Conservation (phyloP, 179 eudicot genomes). For the Monotropa hypopitys region DNA sequence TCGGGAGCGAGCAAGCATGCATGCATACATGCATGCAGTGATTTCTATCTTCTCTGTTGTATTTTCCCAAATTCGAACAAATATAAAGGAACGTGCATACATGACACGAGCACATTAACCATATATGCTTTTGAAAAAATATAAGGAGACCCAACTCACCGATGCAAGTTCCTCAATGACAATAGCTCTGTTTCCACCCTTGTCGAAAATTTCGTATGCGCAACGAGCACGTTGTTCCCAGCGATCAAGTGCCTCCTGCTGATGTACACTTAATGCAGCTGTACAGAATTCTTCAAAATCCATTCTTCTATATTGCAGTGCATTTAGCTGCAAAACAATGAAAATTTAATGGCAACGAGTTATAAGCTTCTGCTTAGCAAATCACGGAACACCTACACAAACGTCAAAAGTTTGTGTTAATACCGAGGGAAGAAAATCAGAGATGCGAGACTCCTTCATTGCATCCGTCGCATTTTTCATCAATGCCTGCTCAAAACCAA, state of each 20-base stretch:
- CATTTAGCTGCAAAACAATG: constrained; percentile 22
- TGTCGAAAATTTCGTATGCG: constrained; percentile 42
- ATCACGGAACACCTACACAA: constrained; percentile 1
- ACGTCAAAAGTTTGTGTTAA: constrained; percentile 36
- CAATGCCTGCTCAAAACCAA: constrained; percentile 41
- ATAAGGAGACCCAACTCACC: constrained; percentile 15
- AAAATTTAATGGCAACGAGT: background rate
- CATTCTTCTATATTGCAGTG: constrained; percentile 39
- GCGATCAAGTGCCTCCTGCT: constrained; percentile 34
- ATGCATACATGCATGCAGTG: no score
- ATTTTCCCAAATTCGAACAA: background rate
- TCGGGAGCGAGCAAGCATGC: background rate
- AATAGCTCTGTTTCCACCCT: constrained; percentile 40
- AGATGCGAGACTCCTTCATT: constrained; percentile 71
- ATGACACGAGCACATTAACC: background rate
- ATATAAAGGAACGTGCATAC: background rate
- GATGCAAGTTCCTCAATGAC: constrained; percentile 43
- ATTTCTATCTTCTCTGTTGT: background rate
- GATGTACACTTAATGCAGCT: constrained; percentile 34
- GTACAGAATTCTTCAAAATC: constrained; percentile 44
- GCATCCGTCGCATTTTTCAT: constrained; percentile 68
- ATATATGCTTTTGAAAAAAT: background rate
- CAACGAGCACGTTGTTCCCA: constrained; percentile 44
- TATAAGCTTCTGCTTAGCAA: background rate
- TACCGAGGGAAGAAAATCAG: constrained; percentile 57